These are phyloP conservation scores for Scutellaria galericulata DNA, from an alignment of 257 asterid genomes.

Conservation along the genomic window DNA sequence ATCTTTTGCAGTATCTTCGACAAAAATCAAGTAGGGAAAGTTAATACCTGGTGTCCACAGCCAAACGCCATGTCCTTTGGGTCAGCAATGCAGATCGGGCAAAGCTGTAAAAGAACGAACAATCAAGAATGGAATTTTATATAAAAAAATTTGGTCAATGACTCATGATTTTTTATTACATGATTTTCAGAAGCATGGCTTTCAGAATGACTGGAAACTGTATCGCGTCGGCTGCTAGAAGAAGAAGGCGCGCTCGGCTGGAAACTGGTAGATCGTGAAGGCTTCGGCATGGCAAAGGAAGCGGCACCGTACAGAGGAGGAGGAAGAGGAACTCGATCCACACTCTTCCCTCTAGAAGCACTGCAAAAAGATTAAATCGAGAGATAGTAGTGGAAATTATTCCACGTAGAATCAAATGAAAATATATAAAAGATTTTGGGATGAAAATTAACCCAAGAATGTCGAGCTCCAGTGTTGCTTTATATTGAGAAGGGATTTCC, in stretches of 20 bases:
- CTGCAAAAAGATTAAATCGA: conserved; percentile 49
- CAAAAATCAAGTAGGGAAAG: conserved; percentile 4
- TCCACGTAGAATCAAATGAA: neutral
- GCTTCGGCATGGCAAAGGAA: conserved; percentile 59
- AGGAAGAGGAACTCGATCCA: conserved; percentile 80
- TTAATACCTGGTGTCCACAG: conserved; percentile 91
- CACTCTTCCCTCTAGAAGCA: conserved; percentile 64
- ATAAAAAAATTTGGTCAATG: neutral
- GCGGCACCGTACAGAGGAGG: conserved; percentile 78
- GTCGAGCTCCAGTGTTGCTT: conserved; percentile 88
- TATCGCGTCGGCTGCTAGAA: conserved; percentile 41
- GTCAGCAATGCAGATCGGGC: conserved; percentile 82
- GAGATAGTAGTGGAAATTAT: neutral
- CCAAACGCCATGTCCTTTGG: conserved; percentile 94
- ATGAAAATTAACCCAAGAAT: conserved; percentile 69
- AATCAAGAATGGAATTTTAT: neutral
- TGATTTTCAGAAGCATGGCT: conserved; percentile 65
- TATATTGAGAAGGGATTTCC: conserved; percentile 97
- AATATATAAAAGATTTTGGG: neutral
- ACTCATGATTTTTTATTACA: conserved; percentile 44
- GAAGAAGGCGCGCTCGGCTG: conserved; percentile 76
- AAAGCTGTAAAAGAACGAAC: conserved; percentile 55
- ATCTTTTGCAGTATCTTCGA: neutral
- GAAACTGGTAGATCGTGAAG: conserved; percentile 57
- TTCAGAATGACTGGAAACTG: conserved; percentile 49